These are phyloP conservation scores for Ganoderma resinaceum DNA, from an alignment of 1,284 basidiomycete species.

Conservation along the genomic window DNA sequence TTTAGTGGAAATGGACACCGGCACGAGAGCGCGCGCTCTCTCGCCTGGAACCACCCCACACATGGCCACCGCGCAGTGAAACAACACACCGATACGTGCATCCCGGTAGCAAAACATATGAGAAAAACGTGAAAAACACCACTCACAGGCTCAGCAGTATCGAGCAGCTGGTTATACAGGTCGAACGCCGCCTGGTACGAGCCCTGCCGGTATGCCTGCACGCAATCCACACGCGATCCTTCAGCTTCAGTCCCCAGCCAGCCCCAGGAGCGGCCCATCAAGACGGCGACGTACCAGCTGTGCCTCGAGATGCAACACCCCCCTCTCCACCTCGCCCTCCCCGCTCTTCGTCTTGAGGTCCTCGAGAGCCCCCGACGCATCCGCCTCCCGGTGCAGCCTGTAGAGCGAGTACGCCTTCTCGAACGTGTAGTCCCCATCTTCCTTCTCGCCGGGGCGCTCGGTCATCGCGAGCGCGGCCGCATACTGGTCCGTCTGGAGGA, in stretches of 20 bases:
- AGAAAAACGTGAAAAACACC: not conserved
- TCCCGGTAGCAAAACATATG: too few relatives aligned
- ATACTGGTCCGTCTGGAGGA: conserved; percentile 86
- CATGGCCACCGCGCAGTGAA: too few relatives aligned
- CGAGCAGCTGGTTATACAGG: conserved; percentile 80
- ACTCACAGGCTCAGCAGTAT: conserved; percentile 75
- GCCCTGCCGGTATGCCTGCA: conserved; percentile 69
- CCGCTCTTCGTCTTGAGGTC: conserved; percentile 48
- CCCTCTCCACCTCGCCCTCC: conserved; percentile 59
- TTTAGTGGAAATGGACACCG: not conserved
- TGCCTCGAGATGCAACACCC: conserved; percentile 82
- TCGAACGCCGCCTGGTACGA: conserved; percentile 76
- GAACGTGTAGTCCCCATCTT: conserved; percentile 55
- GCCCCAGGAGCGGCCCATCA: not conserved
- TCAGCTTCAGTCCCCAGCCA: not conserved
- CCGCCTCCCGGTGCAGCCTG: conserved; percentile 74
- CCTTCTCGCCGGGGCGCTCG: conserved; percentile 18
- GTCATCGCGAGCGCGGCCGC: conserved; percentile 62
- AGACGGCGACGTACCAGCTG: conserved; percentile 67
- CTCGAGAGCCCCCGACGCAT: conserved; percentile 64
- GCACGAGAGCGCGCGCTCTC: not conserved
- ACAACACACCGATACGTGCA: not conserved
- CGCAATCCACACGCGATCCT: not conserved
- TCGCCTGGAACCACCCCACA: not conserved
- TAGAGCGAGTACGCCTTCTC: conserved; percentile 86